phyloP scores from a whole-genome alignment of 768 basidiomycete genomes.

The Lyophyllum atratum region DNA sequence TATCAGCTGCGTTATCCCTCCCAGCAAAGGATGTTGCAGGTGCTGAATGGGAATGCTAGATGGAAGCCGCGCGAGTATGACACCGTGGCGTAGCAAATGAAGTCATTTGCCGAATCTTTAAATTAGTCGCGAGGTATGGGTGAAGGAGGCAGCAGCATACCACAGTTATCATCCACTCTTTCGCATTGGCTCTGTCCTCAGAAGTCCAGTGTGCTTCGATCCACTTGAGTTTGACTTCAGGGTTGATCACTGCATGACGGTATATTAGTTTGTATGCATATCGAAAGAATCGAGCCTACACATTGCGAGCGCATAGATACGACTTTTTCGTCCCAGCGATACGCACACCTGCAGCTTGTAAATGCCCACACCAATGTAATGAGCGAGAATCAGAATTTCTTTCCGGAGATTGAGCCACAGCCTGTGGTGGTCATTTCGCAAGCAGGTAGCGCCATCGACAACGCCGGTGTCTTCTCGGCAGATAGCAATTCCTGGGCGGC shows the following conservation, averaged over 20 bases:
- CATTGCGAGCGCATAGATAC: slow-evolving; percentile 32
- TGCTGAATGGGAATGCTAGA: not conserved
- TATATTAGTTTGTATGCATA: not conserved
- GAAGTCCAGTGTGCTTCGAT: slow-evolving; percentile 14
- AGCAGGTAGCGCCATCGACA: slow-evolving; percentile 29
- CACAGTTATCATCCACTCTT: slow-evolving; percentile 16
- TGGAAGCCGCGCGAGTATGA: not conserved
- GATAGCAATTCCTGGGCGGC: slow-evolving; percentile 33
- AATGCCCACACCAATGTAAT: slow-evolving; percentile 25
- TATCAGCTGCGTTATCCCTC: not conserved
- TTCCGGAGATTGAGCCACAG: slow-evolving; percentile 13
- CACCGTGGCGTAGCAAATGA: not conserved
- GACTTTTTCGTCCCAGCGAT: slow-evolving; percentile 19
- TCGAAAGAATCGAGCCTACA: slow-evolving; percentile 14
- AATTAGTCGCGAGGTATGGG: not conserved
- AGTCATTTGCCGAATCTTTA: not conserved
- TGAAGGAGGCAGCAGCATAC: slow-evolving; percentile 10
- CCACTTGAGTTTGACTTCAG: slow-evolving; percentile 18
- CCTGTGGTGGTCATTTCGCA: slow-evolving; percentile 28
- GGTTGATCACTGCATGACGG: slow-evolving; percentile 18
- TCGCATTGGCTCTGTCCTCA: slow-evolving; percentile 8
- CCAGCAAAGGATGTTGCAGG: not conserved
- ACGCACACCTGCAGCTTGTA: slow-evolving; percentile 33
- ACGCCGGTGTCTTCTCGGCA: slow-evolving; percentile 33
- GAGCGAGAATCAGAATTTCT: slow-evolving; percentile 22